Evolutionary conservation across 2,329 filamentous ascomycete species (phyloP).

Genomic region (Biscogniauxia mediterranea): DNA sequence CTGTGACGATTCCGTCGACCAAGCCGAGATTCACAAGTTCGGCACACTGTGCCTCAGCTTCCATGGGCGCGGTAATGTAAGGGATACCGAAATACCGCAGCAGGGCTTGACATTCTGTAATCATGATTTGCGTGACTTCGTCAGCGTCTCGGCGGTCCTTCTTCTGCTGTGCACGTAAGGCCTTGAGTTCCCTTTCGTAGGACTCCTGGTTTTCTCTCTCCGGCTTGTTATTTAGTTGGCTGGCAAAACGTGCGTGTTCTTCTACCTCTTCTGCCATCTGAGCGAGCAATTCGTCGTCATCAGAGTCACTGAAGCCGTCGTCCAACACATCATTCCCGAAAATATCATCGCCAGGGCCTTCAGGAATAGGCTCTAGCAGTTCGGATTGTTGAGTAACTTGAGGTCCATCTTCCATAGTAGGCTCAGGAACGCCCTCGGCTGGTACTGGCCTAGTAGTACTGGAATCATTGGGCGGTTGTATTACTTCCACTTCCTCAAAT

Average conservation of each 20-base stretch:
- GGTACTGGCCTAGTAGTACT: conserved; percentile 10
- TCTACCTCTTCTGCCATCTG: conserved; percentile 88
- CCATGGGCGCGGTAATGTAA: conserved; percentile 97
- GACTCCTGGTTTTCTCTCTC: conserved; percentile 68
- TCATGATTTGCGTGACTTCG: conserved; percentile 95
- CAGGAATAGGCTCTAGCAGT: conserved; percentile 5
- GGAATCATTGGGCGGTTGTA: conserved; percentile 25
- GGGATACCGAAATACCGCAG: conserved; percentile 89
- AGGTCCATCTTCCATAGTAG: neutral
- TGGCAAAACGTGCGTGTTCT: conserved; percentile 91
- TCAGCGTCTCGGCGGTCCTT: conserved; percentile 95
- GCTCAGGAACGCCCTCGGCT: conserved; percentile 23
- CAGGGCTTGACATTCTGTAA: conserved; percentile 89
- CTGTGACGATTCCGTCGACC: conserved; percentile 96
- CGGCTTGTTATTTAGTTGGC: conserved; percentile 75
- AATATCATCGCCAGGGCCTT: conserved; percentile 37
- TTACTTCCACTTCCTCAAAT: conserved; percentile 32
- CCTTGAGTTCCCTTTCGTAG: conserved; percentile 84
- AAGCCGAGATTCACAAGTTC: conserved; percentile 82
- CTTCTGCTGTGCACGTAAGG: conserved; percentile 89
- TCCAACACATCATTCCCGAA: conserved; percentile 59
- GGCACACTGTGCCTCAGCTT: conserved; percentile 96
- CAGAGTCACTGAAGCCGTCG: conserved; percentile 77
- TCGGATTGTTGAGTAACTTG: conserved; percentile 10
- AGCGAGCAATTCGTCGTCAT: conserved; percentile 84